A percentile compares a stretch with the other conserved stretches of the same genome.
Conservation (phyloP, 1,284 basidiomycete genomes). For the Heliocybe sulcata region DNA sequence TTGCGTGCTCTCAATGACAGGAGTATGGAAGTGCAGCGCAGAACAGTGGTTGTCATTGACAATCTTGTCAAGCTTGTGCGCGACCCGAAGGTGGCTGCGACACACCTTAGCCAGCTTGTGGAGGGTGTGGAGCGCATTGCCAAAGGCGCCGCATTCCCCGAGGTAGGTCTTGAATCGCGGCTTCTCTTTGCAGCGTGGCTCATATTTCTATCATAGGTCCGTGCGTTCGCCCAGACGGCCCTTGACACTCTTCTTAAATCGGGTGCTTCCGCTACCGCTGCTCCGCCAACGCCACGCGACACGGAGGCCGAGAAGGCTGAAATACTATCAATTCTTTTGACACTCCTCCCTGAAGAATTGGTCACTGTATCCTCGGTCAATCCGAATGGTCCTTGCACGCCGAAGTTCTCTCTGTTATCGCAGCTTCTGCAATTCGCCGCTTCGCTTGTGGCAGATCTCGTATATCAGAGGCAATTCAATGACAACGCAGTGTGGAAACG, state of each 20-base stretch:
- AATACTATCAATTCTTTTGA: conserved; percentile 49
- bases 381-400: conserved; percentile 39
- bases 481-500: conserved; percentile 66
- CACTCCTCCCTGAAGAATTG: conserved; percentile 49
- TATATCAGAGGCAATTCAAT: conserved; percentile 60
- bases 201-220: conserved; percentile 43
- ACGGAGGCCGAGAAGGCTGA: conserved; percentile 52
- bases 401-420: conserved; percentile 42
- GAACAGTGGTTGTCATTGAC: conserved; percentile 88
- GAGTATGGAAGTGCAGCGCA: conserved; percentile 90
- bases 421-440: conserved; percentile 65
- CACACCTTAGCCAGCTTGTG: conserved; percentile 84
- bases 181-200: conserved; percentile 7
- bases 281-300: conserved; percentile 62
- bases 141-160: conserved; percentile 91
- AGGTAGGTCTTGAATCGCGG: conserved; percentile 42
- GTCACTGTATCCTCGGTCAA: conserved; percentile 30
- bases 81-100: conserved; percentile 84
- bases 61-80: conserved; percentile 98
- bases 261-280: conserved; percentile 70
- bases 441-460: conserved; percentile 71
- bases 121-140: conserved; percentile 92
- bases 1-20: conserved; percentile 92
- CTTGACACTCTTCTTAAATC: conserved; percentile 72
- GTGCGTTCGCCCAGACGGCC: conserved; percentile 83